phyloP scores from a whole-genome alignment of 495 filamentous ascomycete genomes.

The Staphylotrichum tortipilum region DNA sequence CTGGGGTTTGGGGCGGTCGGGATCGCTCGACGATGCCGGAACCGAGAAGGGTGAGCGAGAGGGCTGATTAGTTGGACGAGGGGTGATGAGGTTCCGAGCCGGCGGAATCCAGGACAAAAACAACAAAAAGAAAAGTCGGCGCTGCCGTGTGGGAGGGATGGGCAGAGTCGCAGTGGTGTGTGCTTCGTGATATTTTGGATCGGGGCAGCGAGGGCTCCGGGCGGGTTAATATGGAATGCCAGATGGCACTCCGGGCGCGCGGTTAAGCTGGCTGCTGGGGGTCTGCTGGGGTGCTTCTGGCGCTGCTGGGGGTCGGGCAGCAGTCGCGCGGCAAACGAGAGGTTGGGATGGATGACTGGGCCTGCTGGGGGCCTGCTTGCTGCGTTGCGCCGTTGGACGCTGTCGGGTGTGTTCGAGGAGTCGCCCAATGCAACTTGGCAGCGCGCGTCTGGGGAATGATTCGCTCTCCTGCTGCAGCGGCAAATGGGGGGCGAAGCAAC shows the following conservation, averaged over 20 bases:
- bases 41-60: background rate
- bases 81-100: slow-evolving; percentile 1
- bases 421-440: slow-evolving; percentile 28
- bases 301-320: too few species aligned
- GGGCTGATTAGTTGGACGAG: slow-evolving; percentile 2
- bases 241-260: slow-evolving; percentile 4
- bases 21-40: slow-evolving; percentile 14
- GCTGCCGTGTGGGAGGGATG: too few species aligned
- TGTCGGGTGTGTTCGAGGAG: slow-evolving; percentile 28
- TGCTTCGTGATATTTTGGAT: slow-evolving; percentile 22
- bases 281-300: too few species aligned
- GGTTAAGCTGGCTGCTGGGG: slow-evolving; percentile 6
- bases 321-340: slow-evolving; percentile 27
- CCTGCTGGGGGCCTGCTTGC: slow-evolving; percentile 10
- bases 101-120: slow-evolving; percentile 7
- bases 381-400: slow-evolving; percentile 8
- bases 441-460: slow-evolving; percentile 18
- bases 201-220: slow-evolving; percentile 23
- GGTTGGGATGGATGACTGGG: too few species aligned
- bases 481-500: slow-evolving; percentile 27
- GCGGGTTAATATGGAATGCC: slow-evolving; percentile 27
- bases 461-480: slow-evolving; percentile 28
- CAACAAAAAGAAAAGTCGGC: slow-evolving; percentile 5
- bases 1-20: slow-evolving; percentile 1
- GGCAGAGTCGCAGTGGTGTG: background rate